Evolutionary conservation across 108 stramenopile species (phyloP).

Genomic region (Cyclotella cryptica): DNA sequence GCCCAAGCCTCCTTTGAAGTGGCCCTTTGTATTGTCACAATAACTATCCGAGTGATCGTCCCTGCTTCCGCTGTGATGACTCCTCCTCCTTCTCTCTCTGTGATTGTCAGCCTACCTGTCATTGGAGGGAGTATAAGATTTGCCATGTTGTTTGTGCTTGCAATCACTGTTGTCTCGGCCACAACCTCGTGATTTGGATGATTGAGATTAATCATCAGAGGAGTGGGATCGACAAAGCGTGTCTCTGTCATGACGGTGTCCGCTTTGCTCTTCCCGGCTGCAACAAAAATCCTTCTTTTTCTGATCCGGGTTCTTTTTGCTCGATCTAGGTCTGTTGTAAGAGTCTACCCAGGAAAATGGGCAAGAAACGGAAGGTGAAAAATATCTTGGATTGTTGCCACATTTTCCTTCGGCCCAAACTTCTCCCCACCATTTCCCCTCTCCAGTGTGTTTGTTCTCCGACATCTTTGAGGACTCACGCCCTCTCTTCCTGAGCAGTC

Average conservation of each 20-base stretch:
- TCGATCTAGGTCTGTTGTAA: neutral
- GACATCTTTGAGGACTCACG: too few relatives aligned
- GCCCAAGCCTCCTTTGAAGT: conserved; percentile 69
- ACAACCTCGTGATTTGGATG: neutral
- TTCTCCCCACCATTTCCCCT: too few relatives aligned
- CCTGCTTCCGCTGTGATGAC: neutral
- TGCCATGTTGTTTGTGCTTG: neutral
- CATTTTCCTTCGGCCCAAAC: too few relatives aligned
- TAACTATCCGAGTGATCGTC: conserved; percentile 14
- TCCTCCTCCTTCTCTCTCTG: neutral
- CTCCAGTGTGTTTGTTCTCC: too few relatives aligned
- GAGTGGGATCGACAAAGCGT: neutral
- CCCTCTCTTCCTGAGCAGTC: too few relatives aligned
- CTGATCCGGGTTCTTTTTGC: neutral
- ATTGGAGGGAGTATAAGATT: too few relatives aligned
- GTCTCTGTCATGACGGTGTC: neutral
- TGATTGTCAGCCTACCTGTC: neutral
- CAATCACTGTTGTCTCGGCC: neutral
- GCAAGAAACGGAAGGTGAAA: neutral
- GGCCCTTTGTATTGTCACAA: conserved; percentile 73
- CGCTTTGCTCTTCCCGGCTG: neutral
- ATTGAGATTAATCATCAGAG: too few relatives aligned
- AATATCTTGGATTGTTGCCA: too few relatives aligned
- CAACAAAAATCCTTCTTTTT: neutral
- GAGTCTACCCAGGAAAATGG: neutral